Evolutionary conservation across 768 basidiomycete genomes (phyloP).

Genomic region (Mycena rosella): DNA sequence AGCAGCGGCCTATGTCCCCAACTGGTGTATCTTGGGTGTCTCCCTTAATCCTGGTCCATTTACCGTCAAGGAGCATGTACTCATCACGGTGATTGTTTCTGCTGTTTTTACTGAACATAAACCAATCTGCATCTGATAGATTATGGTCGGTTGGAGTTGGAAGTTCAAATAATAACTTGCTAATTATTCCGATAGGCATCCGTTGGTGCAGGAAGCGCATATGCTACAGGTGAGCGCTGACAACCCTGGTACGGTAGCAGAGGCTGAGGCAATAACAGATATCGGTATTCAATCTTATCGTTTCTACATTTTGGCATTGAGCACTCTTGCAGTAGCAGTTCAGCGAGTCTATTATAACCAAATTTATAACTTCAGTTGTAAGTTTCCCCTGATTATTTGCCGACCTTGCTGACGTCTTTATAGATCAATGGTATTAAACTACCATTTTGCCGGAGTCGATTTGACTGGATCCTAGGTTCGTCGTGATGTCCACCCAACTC

Average conservation of each 20-base stretch:
- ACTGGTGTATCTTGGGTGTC: constrained; percentile 56
- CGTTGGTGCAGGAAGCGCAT: constrained; percentile 39
- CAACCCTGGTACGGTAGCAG: not conserved
- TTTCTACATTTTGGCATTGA: constrained; percentile 50
- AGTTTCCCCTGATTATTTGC: constrained; percentile 38
- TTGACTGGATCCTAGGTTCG: constrained; percentile 52
- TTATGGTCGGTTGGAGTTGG: too few species aligned
- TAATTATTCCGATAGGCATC: constrained; percentile 29
- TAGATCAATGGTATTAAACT: constrained; percentile 68
- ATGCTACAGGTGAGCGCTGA: constrained; percentile 29
- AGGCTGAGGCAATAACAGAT: constrained; percentile 9
- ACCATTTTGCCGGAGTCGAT: too few species aligned
- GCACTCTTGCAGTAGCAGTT: constrained; percentile 76
- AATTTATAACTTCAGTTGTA: constrained; percentile 69
- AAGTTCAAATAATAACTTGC: not conserved
- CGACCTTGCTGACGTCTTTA: constrained; percentile 17
- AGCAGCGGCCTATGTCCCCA: too few species aligned
- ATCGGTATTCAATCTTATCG: constrained; percentile 10
- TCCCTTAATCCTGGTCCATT: constrained; percentile 53
- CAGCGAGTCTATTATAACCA: constrained; percentile 81
- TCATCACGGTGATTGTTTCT: too few species aligned
- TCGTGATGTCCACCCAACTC: constrained; percentile 81
- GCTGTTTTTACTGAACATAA: too few species aligned
- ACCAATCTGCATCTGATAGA: too few species aligned
- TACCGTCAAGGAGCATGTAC: constrained; percentile 57